A percentile compares a stretch with the other conserved stretches of the same genome.
phyloP scores from a whole-genome alignment of 2,329 filamentous ascomycete species.

The Pestalotiopsis sp. region DNA sequence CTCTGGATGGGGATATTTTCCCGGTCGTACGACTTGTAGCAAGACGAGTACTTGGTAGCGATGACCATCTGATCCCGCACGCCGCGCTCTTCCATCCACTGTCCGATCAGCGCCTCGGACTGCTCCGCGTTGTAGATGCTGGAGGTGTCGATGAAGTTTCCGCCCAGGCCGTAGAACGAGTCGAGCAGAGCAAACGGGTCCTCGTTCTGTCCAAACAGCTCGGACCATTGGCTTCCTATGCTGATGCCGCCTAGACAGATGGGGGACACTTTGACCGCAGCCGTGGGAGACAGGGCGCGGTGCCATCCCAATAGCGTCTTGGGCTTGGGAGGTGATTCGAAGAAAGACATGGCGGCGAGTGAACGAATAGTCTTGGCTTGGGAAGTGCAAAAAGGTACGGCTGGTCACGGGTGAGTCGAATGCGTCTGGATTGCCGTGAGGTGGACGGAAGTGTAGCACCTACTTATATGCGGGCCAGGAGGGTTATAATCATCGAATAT shows the following conservation, averaged over 20 bases:
- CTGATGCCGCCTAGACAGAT: neutral
- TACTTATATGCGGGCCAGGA: too few species aligned
- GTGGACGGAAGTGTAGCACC: too few species aligned
- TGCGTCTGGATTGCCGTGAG: too few species aligned
- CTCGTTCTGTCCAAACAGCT: too few species aligned
- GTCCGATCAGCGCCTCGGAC: slow-evolving; percentile 55
- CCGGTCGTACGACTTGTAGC: slow-evolving; percentile 37
- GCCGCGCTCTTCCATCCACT: neutral
- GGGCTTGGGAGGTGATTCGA: neutral
- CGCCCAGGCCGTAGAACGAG: slow-evolving; percentile 55
- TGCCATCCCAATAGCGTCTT: neutral
- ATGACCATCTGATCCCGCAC: slow-evolving; percentile 45
- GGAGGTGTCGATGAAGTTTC: slow-evolving; percentile 69
- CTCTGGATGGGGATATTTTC: neutral
- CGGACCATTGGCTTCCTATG: slow-evolving; percentile 31
- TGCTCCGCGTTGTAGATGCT: slow-evolving; percentile 59
- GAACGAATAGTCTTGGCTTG: too few species aligned
- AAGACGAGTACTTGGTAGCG: slow-evolving; percentile 58
- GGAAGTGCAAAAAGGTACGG: too few species aligned
- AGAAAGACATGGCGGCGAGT: too few species aligned
- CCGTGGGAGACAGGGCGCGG: neutral
- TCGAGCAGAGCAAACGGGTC: slow-evolving; percentile 55
- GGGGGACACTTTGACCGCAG: neutral
- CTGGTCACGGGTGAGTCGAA: too few species aligned
- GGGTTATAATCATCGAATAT: too few species aligned